Base-by-base conservation (phyloP, 148 eudicot species). In the Cornus suecica region DNA sequence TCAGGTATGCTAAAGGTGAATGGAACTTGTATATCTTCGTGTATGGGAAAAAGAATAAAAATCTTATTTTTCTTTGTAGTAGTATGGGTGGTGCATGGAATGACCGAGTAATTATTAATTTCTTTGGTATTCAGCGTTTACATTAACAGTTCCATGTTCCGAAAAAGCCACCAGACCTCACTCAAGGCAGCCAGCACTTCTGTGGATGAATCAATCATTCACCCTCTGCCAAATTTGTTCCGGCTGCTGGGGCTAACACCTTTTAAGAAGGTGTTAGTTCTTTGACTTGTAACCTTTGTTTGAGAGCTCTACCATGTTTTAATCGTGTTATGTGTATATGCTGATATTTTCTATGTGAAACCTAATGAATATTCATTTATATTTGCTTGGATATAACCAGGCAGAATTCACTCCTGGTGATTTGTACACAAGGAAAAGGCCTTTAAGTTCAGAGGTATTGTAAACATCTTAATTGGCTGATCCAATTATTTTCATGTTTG, bases 391-490 rank as follows among this genome's bases (percentile, higher is more conserved):
- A 75, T 9, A 15, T 73, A 48, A 70, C 20, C 77, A 95, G 99
- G 99, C 97, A 30, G 88, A 92, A 79, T 86, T 95, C 75, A 91
- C 99, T 81, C 99, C 99, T 37, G 91, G 83, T 66, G 89, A 92
- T 82, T 77, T 95, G 78, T 88, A 82, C 81, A 82, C 96, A 28
- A 83, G 92, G 83, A 95, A 93, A 79, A 86, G 94, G 61, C 86
- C 97, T 79, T 85, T 86, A 74, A 72, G 76, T 78, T 77, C 91
- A 34, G 83, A 87, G 97, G 97, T 95, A 79, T 31, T 73, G 71
- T 64, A 24, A 72, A 28, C 70, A 45, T 69, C 58, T 71, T 37
- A 31, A 73, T 60, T 80, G 76, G 41, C 13, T 48, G 8, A 29
- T 71, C 30, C 32, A 15, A 22, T 63, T 72, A 22, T 28, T 10